Evolutionary conservation across 176 grass and related monocot genomes (phyloP).

Genomic region (Phragmites australis): DNA sequence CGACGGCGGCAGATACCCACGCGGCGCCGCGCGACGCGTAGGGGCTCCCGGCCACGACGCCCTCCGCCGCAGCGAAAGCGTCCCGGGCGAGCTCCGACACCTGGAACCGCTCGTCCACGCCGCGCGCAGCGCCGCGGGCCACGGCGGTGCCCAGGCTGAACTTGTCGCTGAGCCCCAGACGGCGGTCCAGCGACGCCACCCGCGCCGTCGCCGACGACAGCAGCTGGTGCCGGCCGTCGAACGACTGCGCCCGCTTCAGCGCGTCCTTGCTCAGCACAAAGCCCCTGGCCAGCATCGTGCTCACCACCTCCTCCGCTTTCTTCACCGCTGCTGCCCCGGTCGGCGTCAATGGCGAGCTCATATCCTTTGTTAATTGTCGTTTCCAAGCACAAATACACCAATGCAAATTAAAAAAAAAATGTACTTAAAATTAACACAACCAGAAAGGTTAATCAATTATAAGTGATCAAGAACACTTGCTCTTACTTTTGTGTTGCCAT

Average conservation of each 20-base stretch:
- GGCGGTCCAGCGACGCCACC: slow-evolving; percentile 45
- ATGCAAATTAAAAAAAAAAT: too few species aligned
- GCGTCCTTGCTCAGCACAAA: slow-evolving; percentile 59
- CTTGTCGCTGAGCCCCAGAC: slow-evolving; percentile 41
- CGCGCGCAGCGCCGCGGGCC: slow-evolving; percentile 34
- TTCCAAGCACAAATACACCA: too few species aligned
- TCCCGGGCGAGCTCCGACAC: slow-evolving; percentile 38
- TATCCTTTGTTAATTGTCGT: too few species aligned
- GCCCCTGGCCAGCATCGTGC: slow-evolving; percentile 46
- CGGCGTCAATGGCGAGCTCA: background rate
- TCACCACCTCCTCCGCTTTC: slow-evolving; percentile 55
- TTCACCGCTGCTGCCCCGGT: slow-evolving; percentile 14
- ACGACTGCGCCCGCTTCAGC: slow-evolving; percentile 32
- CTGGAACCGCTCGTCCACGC: slow-evolving; percentile 42
- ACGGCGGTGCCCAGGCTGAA: slow-evolving; percentile 37
- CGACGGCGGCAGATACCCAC: slow-evolving; percentile 34
- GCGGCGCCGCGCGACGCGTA: slow-evolving; percentile 38
- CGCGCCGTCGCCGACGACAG: slow-evolving; percentile 38
- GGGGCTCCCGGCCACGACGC: slow-evolving; percentile 32
- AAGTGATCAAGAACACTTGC: background rate
- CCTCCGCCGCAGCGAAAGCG: slow-evolving; percentile 33
- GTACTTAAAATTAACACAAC: background rate
- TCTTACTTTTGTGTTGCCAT: background rate
- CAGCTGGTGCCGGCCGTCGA: slow-evolving; percentile 47
- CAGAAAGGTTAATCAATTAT: background rate